Percentiles rank a stretch among this genome's conserved stretches.
These are phyloP conservation scores for Pseudogymnoascus verrucosus DNA, from an alignment of 2,329 filamentous ascomycete species.

Conservation along the genomic window DNA sequence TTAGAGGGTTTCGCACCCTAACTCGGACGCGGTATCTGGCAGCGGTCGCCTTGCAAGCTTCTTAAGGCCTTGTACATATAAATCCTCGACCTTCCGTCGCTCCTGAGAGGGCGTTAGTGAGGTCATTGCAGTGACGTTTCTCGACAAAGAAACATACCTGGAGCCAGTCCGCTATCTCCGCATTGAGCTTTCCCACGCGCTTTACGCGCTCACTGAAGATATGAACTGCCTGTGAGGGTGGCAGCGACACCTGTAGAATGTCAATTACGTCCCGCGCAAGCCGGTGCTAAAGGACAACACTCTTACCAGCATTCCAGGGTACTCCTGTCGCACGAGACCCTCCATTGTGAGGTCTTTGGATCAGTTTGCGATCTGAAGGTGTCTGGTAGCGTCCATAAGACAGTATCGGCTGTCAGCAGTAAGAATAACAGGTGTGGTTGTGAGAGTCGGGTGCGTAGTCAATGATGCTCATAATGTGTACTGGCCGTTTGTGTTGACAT, in stretches of 20 bases:
- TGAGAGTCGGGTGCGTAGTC: neutral
- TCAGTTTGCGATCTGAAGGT: neutral
- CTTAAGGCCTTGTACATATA: constrained; percentile 73
- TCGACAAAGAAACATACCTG: constrained; percentile 50
- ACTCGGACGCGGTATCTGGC: constrained; percentile 67
- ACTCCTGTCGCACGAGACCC: constrained; percentile 76
- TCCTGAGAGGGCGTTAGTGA: constrained; percentile 51
- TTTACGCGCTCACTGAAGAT: constrained; percentile 81
- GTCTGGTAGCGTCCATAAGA: constrained; percentile 1
- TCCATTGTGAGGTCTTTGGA: constrained; percentile 46
- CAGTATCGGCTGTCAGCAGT: constrained; percentile 2
- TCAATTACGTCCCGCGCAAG: constrained; percentile 20
- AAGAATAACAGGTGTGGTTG: neutral
- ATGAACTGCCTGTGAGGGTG: constrained; percentile 72
- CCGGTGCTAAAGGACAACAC: constrained; percentile 15
- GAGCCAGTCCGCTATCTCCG: constrained; percentile 92
- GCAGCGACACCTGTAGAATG: constrained; percentile 59
- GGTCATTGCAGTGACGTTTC: constrained; percentile 13
- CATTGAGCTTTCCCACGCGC: constrained; percentile 77
- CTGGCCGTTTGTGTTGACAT: constrained; percentile 6
- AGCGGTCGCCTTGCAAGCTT: constrained; percentile 70
- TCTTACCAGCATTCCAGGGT: constrained; percentile 88
- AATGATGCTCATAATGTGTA: neutral
- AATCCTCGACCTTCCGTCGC: constrained; percentile 83
- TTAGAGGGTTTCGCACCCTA: constrained; percentile 59